phyloP scores from a whole-genome alignment of 2,329 filamentous ascomycete genomes.

The Microdochium nivale region DNA sequence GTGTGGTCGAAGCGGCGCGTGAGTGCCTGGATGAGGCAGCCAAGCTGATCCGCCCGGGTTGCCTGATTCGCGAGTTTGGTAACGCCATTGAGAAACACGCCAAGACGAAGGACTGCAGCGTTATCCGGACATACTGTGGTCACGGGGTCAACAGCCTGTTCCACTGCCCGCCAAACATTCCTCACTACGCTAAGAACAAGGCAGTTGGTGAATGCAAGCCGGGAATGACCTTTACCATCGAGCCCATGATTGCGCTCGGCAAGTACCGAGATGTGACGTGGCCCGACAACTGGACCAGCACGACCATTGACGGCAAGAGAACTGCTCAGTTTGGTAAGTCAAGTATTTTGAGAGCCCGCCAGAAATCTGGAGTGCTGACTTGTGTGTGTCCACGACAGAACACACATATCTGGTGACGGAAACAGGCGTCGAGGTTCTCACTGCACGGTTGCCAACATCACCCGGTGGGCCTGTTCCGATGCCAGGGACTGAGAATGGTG shows the following conservation, averaged over 20 bases:
- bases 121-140: slow-evolving; percentile 92
- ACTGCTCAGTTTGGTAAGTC: slow-evolving; percentile 85
- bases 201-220: slow-evolving; percentile 88
- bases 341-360: no score
- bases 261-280: slow-evolving; percentile 90
- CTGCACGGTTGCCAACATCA: slow-evolving; percentile 61
- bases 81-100: slow-evolving; percentile 94
- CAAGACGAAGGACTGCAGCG: slow-evolving; percentile 75
- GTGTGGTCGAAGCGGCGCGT: slow-evolving; percentile 82
- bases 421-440: slow-evolving; percentile 74
- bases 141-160: slow-evolving; percentile 93
- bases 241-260: slow-evolving; percentile 94
- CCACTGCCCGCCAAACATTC: slow-evolving; percentile 88
- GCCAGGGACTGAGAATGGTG: slow-evolving; percentile 21
- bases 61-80: slow-evolving; percentile 85
- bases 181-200: slow-evolving; percentile 98
- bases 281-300: slow-evolving; percentile 98
- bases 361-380: not conserved
- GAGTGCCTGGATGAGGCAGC: slow-evolving; percentile 90
- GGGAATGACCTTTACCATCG: slow-evolving; percentile 98
- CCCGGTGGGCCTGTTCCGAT: slow-evolving; percentile 67
- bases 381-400: slow-evolving; percentile 35
- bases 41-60: slow-evolving; percentile 84
- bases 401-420: slow-evolving; percentile 81
- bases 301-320: slow-evolving; percentile 78